Evolutionary conservation across 306 rosid genomes (phyloP).

Genomic region (Cucumis hystrix): DNA sequence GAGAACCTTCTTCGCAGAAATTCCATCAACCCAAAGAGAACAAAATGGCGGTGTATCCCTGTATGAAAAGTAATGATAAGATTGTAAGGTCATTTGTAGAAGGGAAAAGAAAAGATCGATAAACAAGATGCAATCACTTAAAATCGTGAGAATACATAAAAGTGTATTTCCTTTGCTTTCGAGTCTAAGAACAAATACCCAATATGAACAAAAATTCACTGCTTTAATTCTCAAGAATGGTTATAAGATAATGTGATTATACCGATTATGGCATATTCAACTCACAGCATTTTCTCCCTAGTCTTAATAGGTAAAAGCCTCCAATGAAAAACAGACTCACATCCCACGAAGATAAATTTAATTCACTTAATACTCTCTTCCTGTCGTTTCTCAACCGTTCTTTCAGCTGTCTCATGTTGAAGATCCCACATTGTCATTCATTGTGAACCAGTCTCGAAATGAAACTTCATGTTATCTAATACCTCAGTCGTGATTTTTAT

Average conservation of each 20-base stretch:
- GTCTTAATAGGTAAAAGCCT: not conserved
- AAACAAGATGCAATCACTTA: not conserved
- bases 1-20: slow-evolving; percentile 66
- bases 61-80: not conserved
- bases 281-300: not conserved
- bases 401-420: too few species aligned
- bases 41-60: slow-evolving; percentile 94
- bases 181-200: not conserved
- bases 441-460: too few species aligned
- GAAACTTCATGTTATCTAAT: too few species aligned
- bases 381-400: not conserved
- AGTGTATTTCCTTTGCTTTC: not conserved
- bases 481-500: not conserved
- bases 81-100: not conserved
- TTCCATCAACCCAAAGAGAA: slow-evolving; percentile 89
- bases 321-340: not conserved
- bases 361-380: not conserved
- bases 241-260: not conserved
- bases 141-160: not conserved
- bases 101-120: not conserved
- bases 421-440: too few species aligned
- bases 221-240: not conserved
- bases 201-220: not conserved
- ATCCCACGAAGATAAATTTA: not conserved
- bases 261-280: not conserved